Percentiles rank a stretch among this genome's conserved stretches.
Conservation (phyloP, 768 basidiomycete species). For the Mycena haematopus region DNA sequence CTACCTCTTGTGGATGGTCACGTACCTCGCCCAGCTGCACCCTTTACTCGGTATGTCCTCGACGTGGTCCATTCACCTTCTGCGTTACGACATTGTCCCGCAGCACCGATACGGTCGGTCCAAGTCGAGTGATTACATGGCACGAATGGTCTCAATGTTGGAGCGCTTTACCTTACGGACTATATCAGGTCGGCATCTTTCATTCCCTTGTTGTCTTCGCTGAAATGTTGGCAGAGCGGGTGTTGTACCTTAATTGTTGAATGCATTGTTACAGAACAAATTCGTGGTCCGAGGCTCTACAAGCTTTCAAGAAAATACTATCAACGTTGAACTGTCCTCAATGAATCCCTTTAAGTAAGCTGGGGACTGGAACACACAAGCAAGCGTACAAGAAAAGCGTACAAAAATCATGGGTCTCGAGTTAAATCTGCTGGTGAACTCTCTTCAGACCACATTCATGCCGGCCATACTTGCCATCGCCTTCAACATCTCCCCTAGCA, state of each 20-base stretch:
- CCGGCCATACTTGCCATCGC: constrained; percentile 25
- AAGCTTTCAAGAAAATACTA: too few relatives aligned
- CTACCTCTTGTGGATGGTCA: constrained; percentile 97
- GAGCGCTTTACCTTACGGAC: constrained; percentile 23
- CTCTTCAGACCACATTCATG: neutral
- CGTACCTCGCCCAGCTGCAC: constrained; percentile 94
- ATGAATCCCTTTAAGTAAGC: too few relatives aligned
- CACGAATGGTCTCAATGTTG: neutral
- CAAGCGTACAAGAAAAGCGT: neutral
- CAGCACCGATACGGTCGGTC: constrained; percentile 18
- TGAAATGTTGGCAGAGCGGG: constrained; percentile 9
- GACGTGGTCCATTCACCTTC: neutral
- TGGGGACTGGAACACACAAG: too few relatives aligned
- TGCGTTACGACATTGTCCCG: neutral
- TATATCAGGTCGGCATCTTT: constrained; percentile 11
- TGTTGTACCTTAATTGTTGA: constrained; percentile 26
- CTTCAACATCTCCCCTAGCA: constrained; percentile 19
- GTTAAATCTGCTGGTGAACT: neutral
- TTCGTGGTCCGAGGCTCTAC: too few relatives aligned
- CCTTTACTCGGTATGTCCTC: constrained; percentile 80
- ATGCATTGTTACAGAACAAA: constrained; percentile 11
- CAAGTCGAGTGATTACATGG: constrained; percentile 8
- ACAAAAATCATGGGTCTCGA: neutral
- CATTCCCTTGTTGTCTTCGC: neutral
- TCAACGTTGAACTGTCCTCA: too few relatives aligned